These are phyloP conservation scores for Catenaria anguillulae DNA, from an alignment of 371 early-diverging fungal species.

Conservation along the genomic window DNA sequence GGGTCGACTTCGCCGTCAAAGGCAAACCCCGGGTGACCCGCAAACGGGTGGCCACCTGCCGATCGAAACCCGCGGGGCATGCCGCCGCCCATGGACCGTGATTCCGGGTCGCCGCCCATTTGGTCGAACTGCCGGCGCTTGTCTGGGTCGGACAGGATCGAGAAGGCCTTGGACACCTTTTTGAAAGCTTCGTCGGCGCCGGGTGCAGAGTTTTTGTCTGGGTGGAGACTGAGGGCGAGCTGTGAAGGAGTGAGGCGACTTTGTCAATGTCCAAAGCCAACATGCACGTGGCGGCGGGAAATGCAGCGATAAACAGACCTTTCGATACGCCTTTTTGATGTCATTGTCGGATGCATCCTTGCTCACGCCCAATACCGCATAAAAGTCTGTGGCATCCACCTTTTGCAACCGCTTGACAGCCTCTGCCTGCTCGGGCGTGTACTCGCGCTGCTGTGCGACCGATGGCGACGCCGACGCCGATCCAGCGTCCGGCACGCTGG, in stretches of 20 bases:
- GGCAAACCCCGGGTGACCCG: slow-evolving; percentile 19
- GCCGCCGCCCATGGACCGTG: slow-evolving; percentile 9
- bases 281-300: too few species aligned
- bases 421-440: slow-evolving; percentile 58
- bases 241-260: slow-evolving; percentile 15
- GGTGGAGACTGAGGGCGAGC: slow-evolving; percentile 93
- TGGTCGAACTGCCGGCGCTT: slow-evolving; percentile 77
- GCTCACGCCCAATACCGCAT: slow-evolving; percentile 70
- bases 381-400: slow-evolving; percentile 58
- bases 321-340: slow-evolving; percentile 93
- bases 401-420: slow-evolving; percentile 62
- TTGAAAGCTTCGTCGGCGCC: slow-evolving; percentile 80
- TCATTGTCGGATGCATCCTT: slow-evolving; percentile 67
- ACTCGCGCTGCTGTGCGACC: slow-evolving; percentile 32
- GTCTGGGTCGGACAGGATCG: slow-evolving; percentile 66
- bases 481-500: slow-evolving; percentile 9
- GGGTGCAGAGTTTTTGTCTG: slow-evolving; percentile 91
- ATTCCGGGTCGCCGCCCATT: slow-evolving; percentile 49
- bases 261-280: background rate
- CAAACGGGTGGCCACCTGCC: slow-evolving; percentile 15
- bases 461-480: slow-evolving; percentile 7
- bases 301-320: slow-evolving; percentile 32
- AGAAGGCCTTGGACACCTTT: slow-evolving; percentile 81
- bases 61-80: slow-evolving; percentile 5
- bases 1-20: slow-evolving; percentile 71